Conservation (phyloP, 768 basidiomycete genomes). For the Tylopilus rubrobrunneus region DNA sequence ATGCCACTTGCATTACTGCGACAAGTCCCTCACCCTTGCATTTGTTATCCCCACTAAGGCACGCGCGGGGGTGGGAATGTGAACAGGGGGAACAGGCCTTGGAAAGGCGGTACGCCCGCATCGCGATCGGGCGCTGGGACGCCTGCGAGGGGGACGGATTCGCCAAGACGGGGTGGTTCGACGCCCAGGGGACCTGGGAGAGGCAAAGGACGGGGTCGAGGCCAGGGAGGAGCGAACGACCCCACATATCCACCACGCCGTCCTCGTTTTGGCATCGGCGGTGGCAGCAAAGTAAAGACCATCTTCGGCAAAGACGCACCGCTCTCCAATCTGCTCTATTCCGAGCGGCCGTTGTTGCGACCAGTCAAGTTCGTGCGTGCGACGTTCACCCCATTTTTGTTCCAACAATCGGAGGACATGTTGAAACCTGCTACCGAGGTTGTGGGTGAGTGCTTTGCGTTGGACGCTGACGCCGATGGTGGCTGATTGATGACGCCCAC, state of each 20-base stretch:
- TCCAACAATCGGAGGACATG: slow-evolving; percentile 60
- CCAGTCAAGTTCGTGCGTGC: slow-evolving; percentile 71
- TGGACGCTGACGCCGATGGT: neutral
- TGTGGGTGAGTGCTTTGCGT: slow-evolving; percentile 34
- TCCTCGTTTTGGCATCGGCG: neutral
- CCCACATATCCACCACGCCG: neutral
- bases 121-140: slow-evolving; percentile 14
- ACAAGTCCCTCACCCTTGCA: slow-evolving; percentile 4
- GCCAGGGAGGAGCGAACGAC: neutral
- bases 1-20: neutral
- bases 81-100: neutral
- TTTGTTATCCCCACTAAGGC: slow-evolving; percentile 1
- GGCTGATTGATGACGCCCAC: neutral
- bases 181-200: slow-evolving; percentile 22
- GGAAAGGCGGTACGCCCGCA: slow-evolving; percentile 7
- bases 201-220: slow-evolving; percentile 18
- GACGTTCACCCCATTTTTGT: slow-evolving; percentile 43
- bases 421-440: slow-evolving; percentile 50
- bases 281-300: neutral
- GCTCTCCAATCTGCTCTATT: slow-evolving; percentile 52
- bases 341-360: slow-evolving; percentile 58
- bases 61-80: neutral
- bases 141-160: slow-evolving; percentile 13
- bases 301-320: slow-evolving; percentile 36
- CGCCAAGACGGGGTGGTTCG: slow-evolving; percentile 6